Evolutionary conservation across 1,139 yeast species (phyloP), one percentile per base, ranked within the genome.

Genomic region (Meyerozyma guilliermondii): DNA sequence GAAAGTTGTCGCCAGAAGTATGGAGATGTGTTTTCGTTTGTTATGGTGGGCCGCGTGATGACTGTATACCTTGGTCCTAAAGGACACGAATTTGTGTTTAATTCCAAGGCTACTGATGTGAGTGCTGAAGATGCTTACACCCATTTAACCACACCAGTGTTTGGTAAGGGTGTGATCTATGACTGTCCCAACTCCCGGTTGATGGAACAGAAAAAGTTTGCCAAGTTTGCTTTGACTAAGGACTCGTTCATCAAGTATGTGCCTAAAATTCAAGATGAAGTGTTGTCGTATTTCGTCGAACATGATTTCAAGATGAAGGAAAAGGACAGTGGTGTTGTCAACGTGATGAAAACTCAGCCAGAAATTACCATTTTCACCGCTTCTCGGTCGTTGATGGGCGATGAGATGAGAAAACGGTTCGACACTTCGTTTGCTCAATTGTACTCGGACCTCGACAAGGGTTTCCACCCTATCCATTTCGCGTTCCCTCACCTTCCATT

Each of bases 191-290:
- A 94, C 69, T 70, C 81, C 57, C 81, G 89, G 53, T 78, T 92
- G 56, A 94, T 92, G 98, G 98, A 92, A 65, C 98, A 92, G 66
- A 92, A 94, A 80, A 92, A 89, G 72, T 92, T 92, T 59, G 95
- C 94, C 50, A 92, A 92, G 68, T 77, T 80, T 46, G 95, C 97
- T 16, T 76, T 92, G 53, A 85, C 96, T 35, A 78, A 79, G 50
- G 97, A 88, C 40, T 81, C 95, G 2, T 94, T 92, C 71, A 78
- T 79, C 55, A 66, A 72, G 24, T 91, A 92, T 59, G 98, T 94
- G 41, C 98, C 98, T 42, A 73, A 83, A 63, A 88, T 92, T 55
- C 79, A 80, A 57, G 84, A 83, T 50, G 98, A 92, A 65, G 76
- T 87, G 37, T 59, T 74, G 47, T 71, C 75, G 50, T 92, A 87